These are phyloP conservation scores for Rhinocladiella similis DNA, from an alignment of 2,329 filamentous ascomycete species.

Conservation along the genomic window DNA sequence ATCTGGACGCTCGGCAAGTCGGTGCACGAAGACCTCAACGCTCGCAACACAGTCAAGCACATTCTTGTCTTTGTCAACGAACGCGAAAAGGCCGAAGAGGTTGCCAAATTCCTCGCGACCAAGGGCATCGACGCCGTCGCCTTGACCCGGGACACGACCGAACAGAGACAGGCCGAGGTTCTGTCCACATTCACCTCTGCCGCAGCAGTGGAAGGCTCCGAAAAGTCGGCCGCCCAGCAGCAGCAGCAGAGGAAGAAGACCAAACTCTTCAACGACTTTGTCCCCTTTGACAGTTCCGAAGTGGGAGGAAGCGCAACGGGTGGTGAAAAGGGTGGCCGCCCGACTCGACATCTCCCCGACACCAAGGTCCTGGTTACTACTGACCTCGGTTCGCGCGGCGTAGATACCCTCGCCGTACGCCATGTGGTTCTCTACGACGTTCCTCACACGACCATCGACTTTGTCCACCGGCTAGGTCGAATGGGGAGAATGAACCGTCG, in stretches of 20 bases:
- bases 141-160: slow-evolving; percentile 79
- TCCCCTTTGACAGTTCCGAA: slow-evolving; percentile 40
- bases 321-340: slow-evolving; percentile 29
- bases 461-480: slow-evolving; percentile 91
- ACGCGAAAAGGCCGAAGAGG: slow-evolving; percentile 79
- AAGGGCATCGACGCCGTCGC: slow-evolving; percentile 90
- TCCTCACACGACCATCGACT: slow-evolving; percentile 96
- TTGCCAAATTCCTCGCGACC: slow-evolving; percentile 73
- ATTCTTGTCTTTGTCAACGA: slow-evolving; percentile 97
- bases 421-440: slow-evolving; percentile 96
- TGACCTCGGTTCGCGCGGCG: slow-evolving; percentile 86
- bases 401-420: slow-evolving; percentile 87
- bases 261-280: slow-evolving; percentile 35
- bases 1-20: slow-evolving; percentile 92
- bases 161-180: slow-evolving; percentile 74
- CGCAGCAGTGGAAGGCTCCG: slow-evolving; percentile 27
- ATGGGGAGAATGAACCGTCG: slow-evolving; percentile 90
- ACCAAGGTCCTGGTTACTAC: slow-evolving; percentile 93
- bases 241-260: slow-evolving; percentile 18
- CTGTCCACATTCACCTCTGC: slow-evolving; percentile 69
- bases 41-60: slow-evolving; percentile 60
- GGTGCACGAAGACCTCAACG: slow-evolving; percentile 60
- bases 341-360: slow-evolving; percentile 62
- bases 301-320: slow-evolving; percentile 35
- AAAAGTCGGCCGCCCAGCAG: slow-evolving; percentile 18